Base-by-base conservation (phyloP, 1,139 yeast genomes). In the Hemisphaericaspora xylanilytica region DNA sequence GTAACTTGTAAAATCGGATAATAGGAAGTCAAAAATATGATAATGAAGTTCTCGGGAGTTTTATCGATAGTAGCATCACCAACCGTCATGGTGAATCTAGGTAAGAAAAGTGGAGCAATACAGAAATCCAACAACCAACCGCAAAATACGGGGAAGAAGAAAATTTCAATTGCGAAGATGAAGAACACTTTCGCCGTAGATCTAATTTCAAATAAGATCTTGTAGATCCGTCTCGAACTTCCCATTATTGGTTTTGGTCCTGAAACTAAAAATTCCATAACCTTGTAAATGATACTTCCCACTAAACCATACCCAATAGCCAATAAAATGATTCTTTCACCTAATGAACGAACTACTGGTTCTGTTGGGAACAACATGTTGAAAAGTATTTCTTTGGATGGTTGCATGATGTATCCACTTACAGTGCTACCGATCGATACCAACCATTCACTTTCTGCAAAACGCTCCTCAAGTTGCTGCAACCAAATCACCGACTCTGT, bases 141-240 rank as follows among this genome's bases (percentile, higher is more conserved):
- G 55, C 97, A 89, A 50, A 81, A 81, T 0, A 86, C 72, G 0
- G 99, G 98, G 65, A 92, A 92, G 6, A 84, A 68, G 17, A 86
- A 73, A 36, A 90, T 72, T 57, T 92, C 99, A 43, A 88, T 77
- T 5, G 83, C 77, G 55, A 90, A 85, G 12, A 92, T 75, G 6
- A 75, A 53, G 44, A 86, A 78, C 7, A 90, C 95, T 58, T 90
- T 90, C 15, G 83, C 56, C 2, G 95, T 81, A 25, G 65, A 56
- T 14, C 59, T 51, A 4, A 81, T 47, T 44, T 80, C 85, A 50
- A 81, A 78, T 17, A 82, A 53, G 1, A 72, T 47, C 37, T 73
- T 70, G 52, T 76, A 83, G 1, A 75, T 40, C 20, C 63, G 60
- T 46, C 90, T 70, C 33, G 71, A 59, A 2, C 62, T 56, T 0